A percentile compares a stretch with the other conserved stretches of the same genome.
These are phyloP conservation scores for Eucalyptus rudis DNA, from an alignment of 345 rosid genomes.

Conservation along the genomic window DNA sequence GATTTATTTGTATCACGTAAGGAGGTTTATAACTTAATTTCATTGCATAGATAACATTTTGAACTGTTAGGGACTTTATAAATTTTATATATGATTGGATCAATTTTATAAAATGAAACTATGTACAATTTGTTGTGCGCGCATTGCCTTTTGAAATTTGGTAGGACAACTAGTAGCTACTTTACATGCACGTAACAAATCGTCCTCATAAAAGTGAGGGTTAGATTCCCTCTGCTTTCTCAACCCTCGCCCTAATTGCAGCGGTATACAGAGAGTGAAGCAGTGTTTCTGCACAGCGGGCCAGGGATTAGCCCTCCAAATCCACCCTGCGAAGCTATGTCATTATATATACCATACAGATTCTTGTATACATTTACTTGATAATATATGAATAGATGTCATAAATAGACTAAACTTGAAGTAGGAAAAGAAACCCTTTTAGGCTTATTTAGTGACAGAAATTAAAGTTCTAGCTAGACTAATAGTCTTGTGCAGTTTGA, in stretches of 20 bases:
- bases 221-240: background rate
- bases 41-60: rapidly evolving
- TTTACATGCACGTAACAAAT: background rate
- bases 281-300: background rate
- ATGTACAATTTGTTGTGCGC: background rate
- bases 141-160: background rate
- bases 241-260: background rate
- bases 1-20: background rate
- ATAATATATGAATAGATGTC: background rate
- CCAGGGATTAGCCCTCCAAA: background rate
- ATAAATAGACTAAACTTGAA: background rate
- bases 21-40: background rate
- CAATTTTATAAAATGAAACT: background rate
- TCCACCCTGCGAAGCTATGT: background rate
- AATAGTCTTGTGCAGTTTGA: background rate
- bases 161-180: background rate
- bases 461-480: background rate
- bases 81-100: background rate
- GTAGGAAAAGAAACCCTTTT: background rate
- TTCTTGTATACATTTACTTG: background rate
- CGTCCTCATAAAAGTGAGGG: background rate
- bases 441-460: background rate
- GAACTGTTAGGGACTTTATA: background rate
- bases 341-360: background rate
- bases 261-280: background rate